Conservation (phyloP, 1,284 basidiomycete species). For the Cryptococcus neoformans region DNA sequence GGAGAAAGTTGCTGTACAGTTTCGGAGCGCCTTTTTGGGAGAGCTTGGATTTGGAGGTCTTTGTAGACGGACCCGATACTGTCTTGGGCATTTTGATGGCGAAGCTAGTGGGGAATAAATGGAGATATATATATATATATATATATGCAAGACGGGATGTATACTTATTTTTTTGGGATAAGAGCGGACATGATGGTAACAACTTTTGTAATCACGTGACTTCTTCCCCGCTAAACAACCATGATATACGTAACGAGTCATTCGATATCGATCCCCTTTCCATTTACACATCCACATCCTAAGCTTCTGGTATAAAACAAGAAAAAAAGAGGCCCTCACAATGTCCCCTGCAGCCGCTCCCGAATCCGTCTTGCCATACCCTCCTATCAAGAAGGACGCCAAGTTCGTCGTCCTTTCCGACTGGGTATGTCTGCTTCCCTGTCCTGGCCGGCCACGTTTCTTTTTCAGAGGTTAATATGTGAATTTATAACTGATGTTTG, state of each 20-base stretch:
- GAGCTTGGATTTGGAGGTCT: background rate
- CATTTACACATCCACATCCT: too few relatives aligned
- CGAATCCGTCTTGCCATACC: constrained; percentile 61
- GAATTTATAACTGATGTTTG: background rate
- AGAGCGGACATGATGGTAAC: too few relatives aligned
- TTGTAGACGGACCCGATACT: background rate
- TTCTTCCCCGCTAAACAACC: too few relatives aligned
- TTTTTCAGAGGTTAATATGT: background rate
- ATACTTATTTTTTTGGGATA: too few relatives aligned
- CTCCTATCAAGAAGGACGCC: constrained; percentile 71
- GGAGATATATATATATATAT: too few relatives aligned
- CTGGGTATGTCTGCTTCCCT: constrained; percentile 61
- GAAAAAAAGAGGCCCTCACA: too few relatives aligned
- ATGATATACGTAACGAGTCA: too few relatives aligned
- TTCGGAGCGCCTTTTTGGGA: constrained; percentile 9
- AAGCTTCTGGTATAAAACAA: too few relatives aligned
- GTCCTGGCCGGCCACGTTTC: background rate
- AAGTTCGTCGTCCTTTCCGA: constrained; percentile 83
- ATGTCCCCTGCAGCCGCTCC: background rate
- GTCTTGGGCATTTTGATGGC: constrained; percentile 3
- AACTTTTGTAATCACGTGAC: too few relatives aligned
- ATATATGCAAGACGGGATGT: too few relatives aligned
- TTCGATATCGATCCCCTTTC: too few relatives aligned
- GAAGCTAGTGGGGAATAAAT: too few relatives aligned
- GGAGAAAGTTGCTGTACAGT: constrained; percentile 37